Evolutionary conservation across 768 basidiomycete species (phyloP), one percentile per base, ranked within the genome.

Genomic region (Lactarius hatsudake): DNA sequence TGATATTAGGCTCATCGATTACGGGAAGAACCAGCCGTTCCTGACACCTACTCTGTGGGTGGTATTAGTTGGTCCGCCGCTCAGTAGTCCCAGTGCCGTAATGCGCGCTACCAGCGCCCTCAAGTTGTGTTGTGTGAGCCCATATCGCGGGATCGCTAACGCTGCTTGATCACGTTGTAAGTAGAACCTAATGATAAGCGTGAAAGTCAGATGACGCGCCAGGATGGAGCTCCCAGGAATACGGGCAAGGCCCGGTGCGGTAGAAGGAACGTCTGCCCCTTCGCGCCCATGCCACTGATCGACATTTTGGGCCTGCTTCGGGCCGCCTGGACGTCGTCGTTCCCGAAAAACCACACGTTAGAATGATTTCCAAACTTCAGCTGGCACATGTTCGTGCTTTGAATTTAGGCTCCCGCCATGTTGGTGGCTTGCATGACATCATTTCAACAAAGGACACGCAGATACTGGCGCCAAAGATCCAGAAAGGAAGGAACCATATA

Each of bases 381-480:
- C 54, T 20, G 18, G 42, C 17, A 12, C 30, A 58, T 36, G 42
- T 54, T 20, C 36, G 28, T 17, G 12, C 48, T 58, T 67, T 48
- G 66, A 18, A 53, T 64, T 67, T 55, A 56, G 53, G 42, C 32
- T 60, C 58, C 59, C 59, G 56, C 66, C 61, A 10, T 59, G 8
- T 53, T 32, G 18, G 48, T 26, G 62, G 62, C n/a, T 34, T 61
- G 30, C 3, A 18, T 67, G 66, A 67, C 66, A 63, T 67, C 66
- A 67, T 59, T 26, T n/a, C 55, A n/a, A 18, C 55, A 56, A 56
- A 34, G 55, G 61, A 28, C 15, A 43, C 9, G 15, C 4, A 43
- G 42, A 18, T 30, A 4, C n/a, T 13, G 28, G 62, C 66, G 66
- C 57, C 51, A 34, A 67, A 34, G 2, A 17, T 18, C 40, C 42